phyloP scores from a whole-genome alignment of 257 asterid genomes.

The Sherardia arvensis region DNA sequence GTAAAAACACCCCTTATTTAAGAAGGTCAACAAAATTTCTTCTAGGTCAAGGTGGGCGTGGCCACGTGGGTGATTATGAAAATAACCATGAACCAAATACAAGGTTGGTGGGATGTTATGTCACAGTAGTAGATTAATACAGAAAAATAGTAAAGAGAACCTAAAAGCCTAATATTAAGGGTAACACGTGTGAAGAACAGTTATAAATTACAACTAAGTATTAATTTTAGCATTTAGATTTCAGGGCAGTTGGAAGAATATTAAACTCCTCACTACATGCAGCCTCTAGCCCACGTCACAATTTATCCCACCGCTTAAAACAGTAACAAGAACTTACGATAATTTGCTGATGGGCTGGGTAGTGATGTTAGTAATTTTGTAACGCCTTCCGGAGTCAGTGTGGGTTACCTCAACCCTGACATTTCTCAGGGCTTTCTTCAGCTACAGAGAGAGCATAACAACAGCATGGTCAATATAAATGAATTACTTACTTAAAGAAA shows the following conservation, averaged over 20 bases:
- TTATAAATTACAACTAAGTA: no score
- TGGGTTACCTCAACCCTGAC: slow-evolving; percentile 36
- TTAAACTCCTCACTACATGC: not conserved
- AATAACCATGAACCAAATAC: no score
- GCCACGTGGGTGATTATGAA: no score
- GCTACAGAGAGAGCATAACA: slow-evolving; percentile 22
- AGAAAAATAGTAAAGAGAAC: no score
- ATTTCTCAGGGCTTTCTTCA: slow-evolving; percentile 41
- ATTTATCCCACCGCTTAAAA: not conserved
- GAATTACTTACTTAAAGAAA: not conserved
- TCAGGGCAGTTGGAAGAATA: not conserved
- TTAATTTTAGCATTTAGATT: not conserved
- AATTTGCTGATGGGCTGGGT: slow-evolving; percentile 14
- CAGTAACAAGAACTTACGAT: slow-evolving; percentile 35
- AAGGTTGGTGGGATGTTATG: no score
- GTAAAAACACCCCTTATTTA: no score
- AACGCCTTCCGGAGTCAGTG: slow-evolving; percentile 22
- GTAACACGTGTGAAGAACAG: not conserved
- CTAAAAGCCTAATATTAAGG: not conserved
- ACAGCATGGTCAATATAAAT: not conserved
- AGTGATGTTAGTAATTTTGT: slow-evolving; percentile 44
- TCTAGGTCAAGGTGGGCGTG: no score
- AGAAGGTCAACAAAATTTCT: no score
- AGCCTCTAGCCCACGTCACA: not conserved
- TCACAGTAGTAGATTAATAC: no score